A percentile compares a stretch with the other conserved stretches of the same genome.
Conservation (phyloP, 768 basidiomycete genomes). For the Suillus sp. region DNA sequence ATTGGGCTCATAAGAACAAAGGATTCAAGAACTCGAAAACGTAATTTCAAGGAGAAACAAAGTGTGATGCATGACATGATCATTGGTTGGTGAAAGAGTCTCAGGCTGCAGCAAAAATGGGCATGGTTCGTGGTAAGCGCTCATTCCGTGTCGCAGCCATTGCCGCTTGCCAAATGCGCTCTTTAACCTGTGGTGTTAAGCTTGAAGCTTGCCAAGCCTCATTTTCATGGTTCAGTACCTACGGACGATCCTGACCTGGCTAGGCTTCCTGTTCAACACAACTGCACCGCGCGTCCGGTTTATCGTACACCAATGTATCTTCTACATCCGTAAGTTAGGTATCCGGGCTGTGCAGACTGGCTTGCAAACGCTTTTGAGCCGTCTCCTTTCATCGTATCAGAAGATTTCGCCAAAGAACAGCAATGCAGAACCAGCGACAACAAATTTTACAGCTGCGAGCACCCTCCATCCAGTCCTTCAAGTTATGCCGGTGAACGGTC, state of each 20-base stretch:
- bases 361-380: background rate
- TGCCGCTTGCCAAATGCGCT: background rate
- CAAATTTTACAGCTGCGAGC: background rate
- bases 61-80: background rate
- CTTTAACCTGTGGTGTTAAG: background rate
- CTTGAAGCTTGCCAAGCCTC: background rate
- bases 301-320: background rate
- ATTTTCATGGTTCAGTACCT: background rate
- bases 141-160: background rate
- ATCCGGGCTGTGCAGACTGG: background rate
- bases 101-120: background rate
- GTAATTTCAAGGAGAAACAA: background rate
- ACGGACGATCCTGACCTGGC: background rate
- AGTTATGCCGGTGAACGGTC: background rate
- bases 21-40: background rate
- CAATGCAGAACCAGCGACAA: background rate
- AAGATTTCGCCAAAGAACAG: background rate
- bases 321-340: background rate
- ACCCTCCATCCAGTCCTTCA: too few relatives aligned
- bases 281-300: background rate
- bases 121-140: background rate
- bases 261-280: conserved; percentile 1
- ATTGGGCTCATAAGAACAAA: background rate
- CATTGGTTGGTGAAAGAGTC: background rate
- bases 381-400: background rate